Evolutionary conservation across 257 asterid genomes (phyloP), one percentile per base, ranked within the genome.

Genomic region (Rauvolfia tetraphylla): DNA sequence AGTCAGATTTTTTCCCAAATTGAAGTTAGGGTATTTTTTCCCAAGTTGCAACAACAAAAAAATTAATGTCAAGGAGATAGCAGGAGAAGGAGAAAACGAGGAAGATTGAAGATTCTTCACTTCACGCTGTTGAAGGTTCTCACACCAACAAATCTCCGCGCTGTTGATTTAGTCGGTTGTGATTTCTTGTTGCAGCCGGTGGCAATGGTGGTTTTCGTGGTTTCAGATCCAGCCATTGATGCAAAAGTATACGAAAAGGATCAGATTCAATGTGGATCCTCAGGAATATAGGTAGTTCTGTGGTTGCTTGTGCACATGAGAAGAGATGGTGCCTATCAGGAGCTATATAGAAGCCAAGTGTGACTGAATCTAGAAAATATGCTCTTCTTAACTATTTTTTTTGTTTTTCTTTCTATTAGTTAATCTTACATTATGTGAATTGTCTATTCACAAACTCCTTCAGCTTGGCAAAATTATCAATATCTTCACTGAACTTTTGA

Each of bases 131-230:
- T n/a, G n/a, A n/a, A n/a, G n/a, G n/a, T n/a, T 61, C 98, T 80
- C 33, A 91, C 98, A 3, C 98, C 98, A 0, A 91, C 91, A 54
- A 87, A 93, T 81, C 90, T 80, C 15, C 96, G 93, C 9, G 81
- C 15, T 1, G 82, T 49, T 8, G 95, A 53, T 82, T 85, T 88
- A 3, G 77, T 49, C 33, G 62, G 36, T n/a, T 81, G 77, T 31
- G 71, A 44, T 63, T 76, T 80, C 71, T 66, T 75, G 7, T 36
- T 71, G 78, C 39, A 46, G 79, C 46, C 80, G 20, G 81, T 68
- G 75, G 83, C 65, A 5, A 58, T 79, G 76, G 86, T 58, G 61
- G 83, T 74, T 76, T 82, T 84, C 9, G 79, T 77, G 29, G 84
- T 42, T 79, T 90, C 86, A 31, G 79, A 76, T 76, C n/a, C n/a